Evolutionary conservation across 768 basidiomycete species (phyloP), one percentile per base, ranked within the genome.

Genomic region (Leucocoprinus sp.): DNA sequence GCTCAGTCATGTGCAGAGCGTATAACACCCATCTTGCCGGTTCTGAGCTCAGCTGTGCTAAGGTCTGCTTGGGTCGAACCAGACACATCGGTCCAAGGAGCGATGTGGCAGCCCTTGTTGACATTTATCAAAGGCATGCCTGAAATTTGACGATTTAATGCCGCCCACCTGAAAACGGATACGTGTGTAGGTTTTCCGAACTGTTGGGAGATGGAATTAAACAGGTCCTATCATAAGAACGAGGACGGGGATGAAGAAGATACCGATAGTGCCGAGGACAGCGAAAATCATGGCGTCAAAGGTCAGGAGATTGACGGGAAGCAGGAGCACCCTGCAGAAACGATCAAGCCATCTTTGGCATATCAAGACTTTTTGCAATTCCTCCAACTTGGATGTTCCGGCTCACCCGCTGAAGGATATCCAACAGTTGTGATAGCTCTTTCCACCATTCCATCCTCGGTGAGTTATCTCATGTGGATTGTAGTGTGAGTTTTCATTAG

Each of bases 281-380:
- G 65, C 5, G 57, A 58, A 12, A 64, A 67, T 8, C 55, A 55
- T 19, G 60, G 60, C 5, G 51, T 35, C 34, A 9, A 51, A 23
- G 42, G 35, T 33, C 37, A 8, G 29, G n/a, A 47, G 4, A 24
- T 28, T 6, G 28, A 49, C 35, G 11, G 19, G 19, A 45, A 29
- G 1, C 23, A 15, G 18, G 26, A 38, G 39, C 28, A 35, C 24
- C 18, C 29, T 27, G 27, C 43, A 4, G 35, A 51, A 19, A 18
- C 42, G 1, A 28, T 43, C 18, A 37, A 23, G 26, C 8, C 22
- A 8, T 76, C 72, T 8, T 55, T 57, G 18, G 76, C 80, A 2
- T 95, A 85, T 56, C 60, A 55, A 11, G 80, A 84, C 39, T 93
- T 97, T 62, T 65, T 92, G 17, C 74, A 71, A 28, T 96, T 93